Evolutionary conservation across 306 rosid species (phyloP), one percentile per base, ranked within the genome.

Genomic region (Fragaria ananassa): DNA sequence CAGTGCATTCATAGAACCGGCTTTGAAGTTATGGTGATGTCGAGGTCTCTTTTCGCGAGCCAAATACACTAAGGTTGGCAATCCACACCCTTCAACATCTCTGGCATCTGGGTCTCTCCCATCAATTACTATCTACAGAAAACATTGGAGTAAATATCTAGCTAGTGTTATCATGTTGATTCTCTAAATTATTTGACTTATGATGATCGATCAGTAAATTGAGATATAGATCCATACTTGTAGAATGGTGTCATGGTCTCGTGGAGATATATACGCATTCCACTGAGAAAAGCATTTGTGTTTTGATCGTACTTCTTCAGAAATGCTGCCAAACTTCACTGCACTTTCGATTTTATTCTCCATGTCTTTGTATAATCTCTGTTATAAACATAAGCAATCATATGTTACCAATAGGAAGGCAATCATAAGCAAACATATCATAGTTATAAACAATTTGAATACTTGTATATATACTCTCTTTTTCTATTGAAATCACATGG

Each of bases 1-100:
- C 97, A 94, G 31, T 23, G 98, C 87, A 85, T 94, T 94, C 94
- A 90, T 88, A 23, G 98, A 93, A 75, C 97, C 98, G 5, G 97
- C 97, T 84, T 93, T 91, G 86, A 86, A 93, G 84, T 91, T 86
- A 61, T 93, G 98, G 47, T 46, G 85, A 78, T 76, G 51, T 4
- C 86, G 91, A 12, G 94, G 96, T 21, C 98, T 87, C 81, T 93
- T 93, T 81, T 91, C 97, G 1, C 98, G 85, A 27, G 98, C 96
- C 80, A 93, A 76, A 83, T 93, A 93, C 56, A 88, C 94, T 5
- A 94, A 74, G 83, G 89, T 75, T 73, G 98, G 97, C 80, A 94
- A 58, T 41, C 17, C 57, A 44, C 65, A 74, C 12, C 93, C 97
- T 62, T 86, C 86, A 54, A 51, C 80, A 62, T 91, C 97, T 68